Base-by-base conservation (phyloP, 306 rosid genomes). In the Senna siamea region DNA sequence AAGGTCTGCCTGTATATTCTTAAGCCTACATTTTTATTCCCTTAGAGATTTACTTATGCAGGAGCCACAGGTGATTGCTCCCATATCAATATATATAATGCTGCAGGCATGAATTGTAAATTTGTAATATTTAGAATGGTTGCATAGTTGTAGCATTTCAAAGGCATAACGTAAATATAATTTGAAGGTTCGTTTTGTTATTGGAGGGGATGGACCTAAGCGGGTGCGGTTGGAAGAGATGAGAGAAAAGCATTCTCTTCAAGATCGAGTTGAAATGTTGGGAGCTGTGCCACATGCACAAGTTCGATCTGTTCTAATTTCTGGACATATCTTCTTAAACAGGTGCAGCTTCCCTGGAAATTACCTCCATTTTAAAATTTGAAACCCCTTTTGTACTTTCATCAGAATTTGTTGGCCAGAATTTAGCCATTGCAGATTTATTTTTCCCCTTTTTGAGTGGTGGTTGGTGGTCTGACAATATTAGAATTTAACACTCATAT, bases 131-230 rank as follows among this genome's bases (percentile, higher is more conserved):
- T 75, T 56, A 35, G 43, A 40, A 47, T 76, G 62, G 66, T 55
- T 40, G 38, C 30, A 40, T 35, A 46, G 72, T 53, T 74, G 13
- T 73, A 23, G 37, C 19, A 54, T 56, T 77, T 70, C 56, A 47
- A 79, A 77, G 52, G 48, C 62, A 68, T 74, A 60, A 79, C 69
- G 54, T 70, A 65, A 69, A 65, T 70, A 38, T 82, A 46, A 30
- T 59, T 79, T 58, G 59, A 78, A 93, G 97, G 98, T 93, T 64
- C 90, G 91, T 65, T 93, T 93, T 79, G 86, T 93, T 79, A 67
- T 93, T 75, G 94, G 96, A 72, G 97, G 96, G 62, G 97, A 93
- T 84, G 96, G 98, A 72, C 89, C 97, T 41, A 93, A 93, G 84
- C 91, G 96, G 18, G 97, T 93, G 79, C 81, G 97, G 70, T 83